Conservation (phyloP, 1,139 yeast species). For the Hyphopichia fennica region DNA sequence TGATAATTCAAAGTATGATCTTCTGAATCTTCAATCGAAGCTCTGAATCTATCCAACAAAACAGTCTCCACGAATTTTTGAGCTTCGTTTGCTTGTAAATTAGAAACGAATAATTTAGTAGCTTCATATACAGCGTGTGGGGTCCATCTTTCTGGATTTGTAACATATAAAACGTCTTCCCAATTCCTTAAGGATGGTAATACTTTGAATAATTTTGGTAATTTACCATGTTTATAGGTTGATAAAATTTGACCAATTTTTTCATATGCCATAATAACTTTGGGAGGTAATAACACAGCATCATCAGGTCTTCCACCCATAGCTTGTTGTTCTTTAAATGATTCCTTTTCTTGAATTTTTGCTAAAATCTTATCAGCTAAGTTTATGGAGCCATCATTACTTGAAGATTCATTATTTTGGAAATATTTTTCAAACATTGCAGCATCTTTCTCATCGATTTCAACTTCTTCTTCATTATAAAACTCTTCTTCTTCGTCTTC, state of each 20-base stretch:
- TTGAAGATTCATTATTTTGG: slow-evolving; percentile 28
- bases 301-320: slow-evolving; percentile 31
- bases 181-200: slow-evolving; percentile 90
- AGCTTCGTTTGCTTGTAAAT: slow-evolving; percentile 82
- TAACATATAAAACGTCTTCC: slow-evolving; percentile 92
- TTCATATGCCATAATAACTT: slow-evolving; percentile 91
- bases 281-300: slow-evolving; percentile 84
- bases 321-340: slow-evolving; percentile 23
- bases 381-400: slow-evolving; percentile 53
- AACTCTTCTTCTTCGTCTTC: slow-evolving; percentile 43
- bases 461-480: slow-evolving; percentile 54
- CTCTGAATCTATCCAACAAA: slow-evolving; percentile 80
- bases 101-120: slow-evolving; percentile 88
- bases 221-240: slow-evolving; percentile 93
- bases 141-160: slow-evolving; percentile 92
- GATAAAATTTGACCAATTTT: slow-evolving; percentile 86
- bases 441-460: slow-evolving; percentile 69
- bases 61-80: slow-evolving; percentile 78
- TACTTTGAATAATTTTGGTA: slow-evolving; percentile 92
- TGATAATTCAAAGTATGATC: slow-evolving; percentile 79
- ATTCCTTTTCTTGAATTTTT: slow-evolving; percentile 75
- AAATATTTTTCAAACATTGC: slow-evolving; percentile 69
- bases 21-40: slow-evolving; percentile 76
- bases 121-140: slow-evolving; percentile 97
- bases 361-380: slow-evolving; percentile 92